A percentile compares a stretch with the other conserved stretches of the same genome.
phyloP scores from a whole-genome alignment of 805 yeast genomes.

The Barnettozyma botsteinii region DNA sequence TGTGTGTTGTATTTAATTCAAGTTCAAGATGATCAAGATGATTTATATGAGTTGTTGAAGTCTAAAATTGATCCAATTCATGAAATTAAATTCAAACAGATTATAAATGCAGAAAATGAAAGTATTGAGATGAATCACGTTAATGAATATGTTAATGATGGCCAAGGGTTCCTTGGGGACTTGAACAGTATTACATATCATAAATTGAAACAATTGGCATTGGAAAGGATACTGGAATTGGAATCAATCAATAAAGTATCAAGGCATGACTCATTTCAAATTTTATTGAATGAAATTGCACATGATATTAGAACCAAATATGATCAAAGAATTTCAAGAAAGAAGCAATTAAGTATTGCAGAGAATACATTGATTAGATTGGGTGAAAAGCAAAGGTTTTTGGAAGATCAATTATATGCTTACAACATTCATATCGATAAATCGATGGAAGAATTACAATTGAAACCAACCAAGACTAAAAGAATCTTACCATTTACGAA shows the following conservation, averaged over 20 bases:
- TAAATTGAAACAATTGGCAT: slow-evolving; percentile 68
- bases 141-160: slow-evolving; percentile 36
- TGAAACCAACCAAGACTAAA: slow-evolving; percentile 26
- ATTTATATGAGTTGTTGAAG: slow-evolving; percentile 61
- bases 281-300: slow-evolving; percentile 76
- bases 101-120: slow-evolving; percentile 44
- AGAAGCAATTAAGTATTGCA: slow-evolving; percentile 40
- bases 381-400: slow-evolving; percentile 38
- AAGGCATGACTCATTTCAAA: slow-evolving; percentile 70
- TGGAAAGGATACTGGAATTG: slow-evolving; percentile 70
- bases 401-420: slow-evolving; percentile 35
- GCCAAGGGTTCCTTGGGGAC: slow-evolving; percentile 45
- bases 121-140: slow-evolving; percentile 32
- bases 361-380: slow-evolving; percentile 39
- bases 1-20: slow-evolving; percentile 77
- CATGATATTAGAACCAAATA: slow-evolving; percentile 61
- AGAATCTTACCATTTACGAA: slow-evolving; percentile 54
- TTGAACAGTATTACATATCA: slow-evolving; percentile 51
- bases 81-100: slow-evolving; percentile 55
- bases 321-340: slow-evolving; percentile 42
- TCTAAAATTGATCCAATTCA: slow-evolving; percentile 63
- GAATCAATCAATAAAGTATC: slow-evolving; percentile 62
- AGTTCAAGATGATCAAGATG: slow-evolving; percentile 64
- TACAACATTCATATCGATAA: slow-evolving; percentile 45
- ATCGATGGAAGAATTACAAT: slow-evolving; percentile 45